Evolutionary conservation across 306 rosid genomes (phyloP).

Genomic region (Alnus glutinosa): DNA sequence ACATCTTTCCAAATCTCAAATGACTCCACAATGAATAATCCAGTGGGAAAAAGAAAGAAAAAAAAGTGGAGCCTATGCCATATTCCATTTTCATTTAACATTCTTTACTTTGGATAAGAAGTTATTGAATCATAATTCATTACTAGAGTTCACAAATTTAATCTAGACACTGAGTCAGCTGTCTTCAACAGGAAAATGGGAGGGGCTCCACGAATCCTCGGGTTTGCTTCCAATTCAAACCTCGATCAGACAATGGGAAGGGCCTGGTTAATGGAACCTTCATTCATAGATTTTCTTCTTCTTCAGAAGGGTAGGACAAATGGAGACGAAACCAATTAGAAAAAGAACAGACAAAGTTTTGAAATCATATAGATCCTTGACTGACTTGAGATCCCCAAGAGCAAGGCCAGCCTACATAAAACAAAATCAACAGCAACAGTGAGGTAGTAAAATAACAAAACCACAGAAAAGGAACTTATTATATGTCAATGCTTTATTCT

Average conservation of each 20-base stretch:
- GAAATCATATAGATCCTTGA: constrained; percentile 86
- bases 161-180: constrained; percentile 16
- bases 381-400: constrained; percentile 95
- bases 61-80: constrained; percentile 35
- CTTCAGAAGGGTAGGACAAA: constrained; percentile 76
- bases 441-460: constrained; percentile 5
- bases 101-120: constrained; percentile 22
- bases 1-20: constrained; percentile 25
- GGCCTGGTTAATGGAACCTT: constrained; percentile 29
- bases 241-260: background rate
- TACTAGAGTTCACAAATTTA: constrained; percentile 16
- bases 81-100: constrained; percentile 22
- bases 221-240: background rate
- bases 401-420: constrained; percentile 89
- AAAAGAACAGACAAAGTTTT: constrained; percentile 85
- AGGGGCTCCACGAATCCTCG: background rate
- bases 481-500: background rate
- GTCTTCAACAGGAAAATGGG: constrained; percentile 2
- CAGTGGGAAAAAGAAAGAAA: constrained; percentile 29
- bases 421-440: constrained; percentile 23
- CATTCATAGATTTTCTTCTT: constrained; percentile 86
- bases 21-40: constrained; percentile 24
- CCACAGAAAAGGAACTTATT: constrained; percentile 7
- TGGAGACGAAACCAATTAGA: constrained; percentile 80
- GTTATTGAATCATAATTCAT: constrained; percentile 17